phyloP scores from a whole-genome alignment of 257 asterid genomes.

The Verbascum thapsus region DNA sequence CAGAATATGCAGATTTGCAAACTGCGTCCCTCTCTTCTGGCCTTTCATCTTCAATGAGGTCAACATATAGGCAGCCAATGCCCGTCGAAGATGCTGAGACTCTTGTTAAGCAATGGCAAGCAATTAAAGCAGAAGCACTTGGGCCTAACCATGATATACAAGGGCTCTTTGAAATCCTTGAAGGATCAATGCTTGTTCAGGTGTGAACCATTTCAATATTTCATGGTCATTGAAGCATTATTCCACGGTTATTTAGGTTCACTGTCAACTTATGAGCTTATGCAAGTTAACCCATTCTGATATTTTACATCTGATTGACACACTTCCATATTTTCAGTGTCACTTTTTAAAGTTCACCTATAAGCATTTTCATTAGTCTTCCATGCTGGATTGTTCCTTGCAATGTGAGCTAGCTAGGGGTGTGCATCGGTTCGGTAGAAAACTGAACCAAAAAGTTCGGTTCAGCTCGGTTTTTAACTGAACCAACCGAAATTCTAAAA shows the following conservation, averaged over 20 bases:
- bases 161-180: constrained; percentile 75
- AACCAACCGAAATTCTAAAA: too few relatives aligned
- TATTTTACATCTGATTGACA: neutral
- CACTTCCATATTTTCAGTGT: constrained; percentile 9
- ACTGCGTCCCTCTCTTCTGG: constrained; percentile 68
- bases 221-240: constrained; percentile 24
- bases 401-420: neutral
- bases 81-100: constrained; percentile 86
- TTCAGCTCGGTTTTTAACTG: too few relatives aligned
- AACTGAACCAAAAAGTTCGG: too few relatives aligned
- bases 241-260: constrained; percentile 12
- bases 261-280: constrained; percentile 9
- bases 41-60: constrained; percentile 46
- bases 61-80: constrained; percentile 69
- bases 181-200: constrained; percentile 92
- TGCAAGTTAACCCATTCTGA: constrained; percentile 12
- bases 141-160: constrained; percentile 75
- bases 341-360: constrained; percentile 7
- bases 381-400: constrained; percentile 9
- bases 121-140: constrained; percentile 83
- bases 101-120: constrained; percentile 91
- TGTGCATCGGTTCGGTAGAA: too few relatives aligned
- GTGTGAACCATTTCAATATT: constrained; percentile 54
- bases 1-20: constrained; percentile 51
- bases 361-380: constrained; percentile 6